phyloP scores from a whole-genome alignment of 2,329 filamentous ascomycete species.

The Fusarium sp. region DNA sequence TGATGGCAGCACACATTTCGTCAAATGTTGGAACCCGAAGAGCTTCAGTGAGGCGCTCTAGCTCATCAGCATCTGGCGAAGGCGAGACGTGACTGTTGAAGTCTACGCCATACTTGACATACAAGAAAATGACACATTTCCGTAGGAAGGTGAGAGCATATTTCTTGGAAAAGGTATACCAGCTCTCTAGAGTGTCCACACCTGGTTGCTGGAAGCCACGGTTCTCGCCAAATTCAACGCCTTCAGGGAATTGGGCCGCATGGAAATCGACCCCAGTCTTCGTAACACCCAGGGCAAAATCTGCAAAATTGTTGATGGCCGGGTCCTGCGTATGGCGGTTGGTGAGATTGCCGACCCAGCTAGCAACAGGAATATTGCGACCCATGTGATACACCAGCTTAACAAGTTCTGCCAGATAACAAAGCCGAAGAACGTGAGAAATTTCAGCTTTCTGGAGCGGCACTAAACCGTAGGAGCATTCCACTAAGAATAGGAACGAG shows the following conservation, averaged over 20 bases:
- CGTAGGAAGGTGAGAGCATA: constrained; percentile 92
- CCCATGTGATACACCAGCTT: constrained; percentile 75
- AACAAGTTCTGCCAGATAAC: constrained; percentile 90
- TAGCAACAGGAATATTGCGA: constrained; percentile 60
- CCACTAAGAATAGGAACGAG: constrained; percentile 81
- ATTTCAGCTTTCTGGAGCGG: constrained; percentile 77
- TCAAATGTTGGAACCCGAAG: constrained; percentile 82
- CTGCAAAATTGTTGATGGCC: constrained; percentile 63
- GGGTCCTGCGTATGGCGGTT: constrained; percentile 56
- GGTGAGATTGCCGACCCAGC: constrained; percentile 59
- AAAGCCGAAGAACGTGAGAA: constrained; percentile 81
- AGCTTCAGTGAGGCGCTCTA: constrained; percentile 80
- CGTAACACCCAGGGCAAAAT: constrained; percentile 62
- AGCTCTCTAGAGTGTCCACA: constrained; percentile 62
- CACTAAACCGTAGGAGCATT: constrained; percentile 76
- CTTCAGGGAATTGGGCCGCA: constrained; percentile 43
- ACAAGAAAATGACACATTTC: constrained; percentile 83
- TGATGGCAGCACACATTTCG: constrained; percentile 75
- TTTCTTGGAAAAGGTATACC: constrained; percentile 73
- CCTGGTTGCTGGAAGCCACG: constrained; percentile 64
- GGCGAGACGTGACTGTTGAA: constrained; percentile 76
- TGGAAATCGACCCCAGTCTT: constrained; percentile 56
- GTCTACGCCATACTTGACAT: constrained; percentile 88
- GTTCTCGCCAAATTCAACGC: constrained; percentile 48
- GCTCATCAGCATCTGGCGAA: constrained; percentile 75